Base-by-base conservation (phyloP, 257 asterid genomes). In the Plantago ovata region DNA sequence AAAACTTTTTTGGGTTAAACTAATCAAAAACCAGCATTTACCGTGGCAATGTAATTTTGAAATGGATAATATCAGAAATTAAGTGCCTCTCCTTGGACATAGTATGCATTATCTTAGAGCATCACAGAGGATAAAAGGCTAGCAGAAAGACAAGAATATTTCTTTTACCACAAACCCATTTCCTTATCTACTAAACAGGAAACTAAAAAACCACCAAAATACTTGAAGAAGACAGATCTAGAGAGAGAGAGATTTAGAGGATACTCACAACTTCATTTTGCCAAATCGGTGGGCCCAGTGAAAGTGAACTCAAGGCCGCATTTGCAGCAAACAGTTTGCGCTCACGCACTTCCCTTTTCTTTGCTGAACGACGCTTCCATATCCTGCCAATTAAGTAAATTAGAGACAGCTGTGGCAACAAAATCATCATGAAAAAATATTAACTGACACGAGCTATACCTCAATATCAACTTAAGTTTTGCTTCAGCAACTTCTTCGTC, bases 201-300 rank as follows among this genome's bases (percentile, higher is more conserved):
- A 7, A 41, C 66, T n/a, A 32, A 69, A 51, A 33, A 57, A 43
- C 70, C n/a, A 64, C 62, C 44, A 47, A 18, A 57, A 56, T 28
- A 47, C 18, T 44, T 28, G 55, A 33, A 10, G 39, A 39, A 16
- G 46, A 62, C 47, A 60, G 33, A 38, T 39, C 47, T 43, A 19
- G 13, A 56, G 18, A 38, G 18, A 38, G 43, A 38, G 14, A 15
- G 18, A 66, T 53, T 52, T 24, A 28, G 40, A 53, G 68, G 55
- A 56, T 66, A 76, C 95, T 81, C 74, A 82, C 98, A 43, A 18
- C 64, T 72, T 80, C 81, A 60, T 66, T 71, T 50, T 58, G 82
- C 82, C 86, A 70, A 64, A 89, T 76, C 47, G 94, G 95, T 54
- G 87, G 94, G 63, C 97, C 98, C 69, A 84, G 65, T 1, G 89